These are phyloP conservation scores for Sporopachydermia quercuum DNA, from an alignment of 805 yeast species.

Conservation along the genomic window DNA sequence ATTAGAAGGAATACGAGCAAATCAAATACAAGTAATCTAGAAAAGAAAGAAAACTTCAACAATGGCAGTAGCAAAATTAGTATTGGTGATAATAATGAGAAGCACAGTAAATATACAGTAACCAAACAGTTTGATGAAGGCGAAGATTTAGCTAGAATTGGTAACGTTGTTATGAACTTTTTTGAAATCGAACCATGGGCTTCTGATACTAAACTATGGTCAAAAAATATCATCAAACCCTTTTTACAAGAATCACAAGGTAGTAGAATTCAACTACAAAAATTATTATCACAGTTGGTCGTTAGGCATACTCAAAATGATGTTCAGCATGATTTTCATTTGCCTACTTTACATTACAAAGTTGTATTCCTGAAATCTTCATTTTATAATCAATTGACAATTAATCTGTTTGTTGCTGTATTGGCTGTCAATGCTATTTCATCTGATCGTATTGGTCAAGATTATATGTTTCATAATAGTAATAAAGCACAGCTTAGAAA, in stretches of 20 bases:
- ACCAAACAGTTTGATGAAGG: conserved; percentile 34
- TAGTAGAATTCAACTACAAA: conserved; percentile 25
- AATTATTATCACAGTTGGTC: conserved; percentile 31
- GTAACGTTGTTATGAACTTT: conserved; percentile 35
- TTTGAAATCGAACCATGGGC: conserved; percentile 46
- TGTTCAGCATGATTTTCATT: conserved; percentile 36
- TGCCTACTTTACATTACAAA: conserved; percentile 45
- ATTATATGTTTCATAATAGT: conserved; percentile 55
- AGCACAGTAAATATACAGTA: conserved; percentile 25
- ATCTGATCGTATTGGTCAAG: conserved; percentile 50
- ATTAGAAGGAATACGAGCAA: conserved; percentile 10
- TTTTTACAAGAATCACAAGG: conserved; percentile 26
- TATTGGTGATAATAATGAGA: no score
- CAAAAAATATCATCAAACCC: conserved; percentile 29
- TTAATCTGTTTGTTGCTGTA: conserved; percentile 51
- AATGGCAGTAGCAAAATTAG: no score
- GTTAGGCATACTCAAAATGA: conserved; percentile 43
- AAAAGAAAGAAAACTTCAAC: conserved; percentile 9
- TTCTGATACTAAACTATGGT: conserved; percentile 33
- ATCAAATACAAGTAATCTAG: neutral
- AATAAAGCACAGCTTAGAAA: conserved; percentile 39
- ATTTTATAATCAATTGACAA: conserved; percentile 41
- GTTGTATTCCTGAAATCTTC: conserved; percentile 50
- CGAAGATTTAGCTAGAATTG: conserved; percentile 42
- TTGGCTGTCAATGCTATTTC: conserved; percentile 62